phyloP scores from a whole-genome alignment of 1,139 yeast species.

The Hemisphaericaspora xylanilytica region DNA sequence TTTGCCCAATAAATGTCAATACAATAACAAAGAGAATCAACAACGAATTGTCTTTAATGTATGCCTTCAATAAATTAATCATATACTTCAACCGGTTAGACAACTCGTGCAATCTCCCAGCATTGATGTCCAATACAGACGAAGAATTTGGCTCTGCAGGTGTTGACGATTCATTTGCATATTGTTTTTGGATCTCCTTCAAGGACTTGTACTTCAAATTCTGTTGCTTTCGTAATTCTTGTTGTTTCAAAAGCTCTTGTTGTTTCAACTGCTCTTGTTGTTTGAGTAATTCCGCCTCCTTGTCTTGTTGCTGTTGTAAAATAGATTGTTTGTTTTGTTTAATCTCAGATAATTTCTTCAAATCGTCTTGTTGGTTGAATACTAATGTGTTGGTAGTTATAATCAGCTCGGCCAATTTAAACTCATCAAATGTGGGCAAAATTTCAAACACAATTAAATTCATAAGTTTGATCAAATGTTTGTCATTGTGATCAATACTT shows the following conservation, averaged over 20 bases:
- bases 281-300: slow-evolving; percentile 21
- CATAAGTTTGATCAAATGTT: slow-evolving; percentile 23
- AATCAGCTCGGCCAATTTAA: slow-evolving; percentile 28
- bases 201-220: slow-evolving; percentile 36
- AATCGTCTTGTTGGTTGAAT: slow-evolving; percentile 11
- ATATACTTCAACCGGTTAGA: slow-evolving; percentile 17
- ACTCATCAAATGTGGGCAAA: slow-evolving; percentile 30
- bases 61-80: slow-evolving; percentile 19
- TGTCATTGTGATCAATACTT: slow-evolving; percentile 13
- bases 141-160: background rate
- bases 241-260: slow-evolving; percentile 20
- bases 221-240: slow-evolving; percentile 23
- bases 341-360: slow-evolving; percentile 19
- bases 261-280: slow-evolving; percentile 18
- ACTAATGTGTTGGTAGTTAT: slow-evolving; percentile 22
- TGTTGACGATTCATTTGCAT: slow-evolving; percentile 1
- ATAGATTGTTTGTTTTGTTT: slow-evolving; percentile 18
- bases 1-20: slow-evolving; percentile 21
- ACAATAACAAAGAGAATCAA: slow-evolving; percentile 23
- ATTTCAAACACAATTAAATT: slow-evolving; percentile 39
- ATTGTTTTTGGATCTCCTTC: slow-evolving; percentile 23
- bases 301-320: slow-evolving; percentile 18
- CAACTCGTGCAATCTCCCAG: slow-evolving; percentile 12
- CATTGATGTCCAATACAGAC: slow-evolving; percentile 5
- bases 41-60: slow-evolving; percentile 31